Base-by-base conservation (phyloP, 257 asterid genomes). In the Voacanga thouarsii region DNA sequence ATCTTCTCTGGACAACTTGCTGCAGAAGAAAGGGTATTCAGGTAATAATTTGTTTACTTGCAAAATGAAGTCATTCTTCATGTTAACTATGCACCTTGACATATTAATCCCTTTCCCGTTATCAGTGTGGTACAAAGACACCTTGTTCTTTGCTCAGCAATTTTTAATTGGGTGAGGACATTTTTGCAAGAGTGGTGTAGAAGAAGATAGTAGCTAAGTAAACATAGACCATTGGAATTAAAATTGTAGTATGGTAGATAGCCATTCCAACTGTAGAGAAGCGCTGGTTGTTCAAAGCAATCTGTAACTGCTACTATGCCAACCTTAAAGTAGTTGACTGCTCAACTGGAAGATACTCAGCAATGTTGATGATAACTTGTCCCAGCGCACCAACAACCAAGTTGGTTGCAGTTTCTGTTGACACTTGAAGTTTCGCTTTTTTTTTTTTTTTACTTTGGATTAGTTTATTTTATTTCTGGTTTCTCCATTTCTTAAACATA, bases 1-100 rank as follows among this genome's bases (percentile, higher is more conserved):
- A 71, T 96, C 93, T 86, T 84, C 83, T 75, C 65, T 92, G 90
- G 92, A 88, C 84, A 93, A 96, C 90, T 89, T 96, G 82, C 85
- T 96, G 82, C 91, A 97, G 41, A 96, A 90, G 92, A 90, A 88
- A 86, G 96, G 91, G 63, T 39, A 76, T 79, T 77, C 93, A 89
- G 99, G 98, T 93, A 86, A 53, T 71, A 39, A 23, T 71, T 61
- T n/a, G 28, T 53, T 30, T 47, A 47, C 12, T 33, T 55, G 66
- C 47, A 30, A 67, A n/a, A 73, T 50, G 18, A 50, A 73, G 63
- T 28, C 45, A 8, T 73, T 44, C 67, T 75, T 47, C 75, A 69
- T 60, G 37, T 70, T 60, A 28, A 21, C 1, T 23, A 39, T 78
- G 50, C 4, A 2, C 18, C 4, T 56, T 39, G 43, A 12, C 5